A percentile compares a stretch with the other conserved stretches of the same genome.
phyloP scores from a whole-genome alignment of 2,329 filamentous ascomycete species.

The Atkinsonella hypoxylon region DNA sequence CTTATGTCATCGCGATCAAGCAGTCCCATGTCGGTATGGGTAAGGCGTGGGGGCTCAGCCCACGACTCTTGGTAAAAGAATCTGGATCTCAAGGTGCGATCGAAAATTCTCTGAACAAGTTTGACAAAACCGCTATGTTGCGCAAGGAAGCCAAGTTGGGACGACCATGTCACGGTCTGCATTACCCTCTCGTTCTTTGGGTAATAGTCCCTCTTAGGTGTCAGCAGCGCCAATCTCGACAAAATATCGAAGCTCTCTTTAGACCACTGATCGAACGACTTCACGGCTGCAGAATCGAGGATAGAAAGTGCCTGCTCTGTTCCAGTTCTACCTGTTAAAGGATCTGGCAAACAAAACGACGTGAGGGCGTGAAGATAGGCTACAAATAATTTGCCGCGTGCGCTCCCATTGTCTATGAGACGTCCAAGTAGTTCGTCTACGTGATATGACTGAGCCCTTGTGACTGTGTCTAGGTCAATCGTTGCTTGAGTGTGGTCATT shows the following conservation, averaged over 20 bases:
- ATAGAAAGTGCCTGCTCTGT: conserved; percentile 41
- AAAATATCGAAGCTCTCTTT: conserved; percentile 2
- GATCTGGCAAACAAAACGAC: conserved; percentile 37
- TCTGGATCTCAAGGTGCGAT: background rate
- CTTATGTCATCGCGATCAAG: conserved; percentile 10
- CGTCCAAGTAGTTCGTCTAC: conserved; percentile 38
- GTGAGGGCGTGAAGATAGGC: conserved; percentile 43
- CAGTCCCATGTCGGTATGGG: background rate
- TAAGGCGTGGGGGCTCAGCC: background rate
- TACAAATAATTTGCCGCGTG: conserved; percentile 39
- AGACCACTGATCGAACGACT: conserved; percentile 24
- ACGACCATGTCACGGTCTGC: conserved; percentile 34
- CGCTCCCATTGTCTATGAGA: conserved; percentile 35
- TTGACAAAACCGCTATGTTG: conserved; percentile 32
- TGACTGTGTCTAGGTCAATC: conserved; percentile 15
- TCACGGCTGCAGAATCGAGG: conserved; percentile 33
- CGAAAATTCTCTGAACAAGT: background rate
- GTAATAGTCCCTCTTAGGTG: conserved; percentile 25
- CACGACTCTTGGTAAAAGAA: conserved; percentile 3
- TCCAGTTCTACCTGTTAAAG: conserved; percentile 35
- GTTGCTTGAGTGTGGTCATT: conserved; percentile 22
- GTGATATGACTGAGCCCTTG: conserved; percentile 28
- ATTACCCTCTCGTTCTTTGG: conserved; percentile 27
- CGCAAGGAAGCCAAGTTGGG: conserved; percentile 24
- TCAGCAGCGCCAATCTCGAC: background rate